Percentiles rank a stretch among this genome's conserved stretches.
These are phyloP conservation scores for Puccinia polysora DNA, from an alignment of 1,284 basidiomycete genomes.

Conservation along the genomic window DNA sequence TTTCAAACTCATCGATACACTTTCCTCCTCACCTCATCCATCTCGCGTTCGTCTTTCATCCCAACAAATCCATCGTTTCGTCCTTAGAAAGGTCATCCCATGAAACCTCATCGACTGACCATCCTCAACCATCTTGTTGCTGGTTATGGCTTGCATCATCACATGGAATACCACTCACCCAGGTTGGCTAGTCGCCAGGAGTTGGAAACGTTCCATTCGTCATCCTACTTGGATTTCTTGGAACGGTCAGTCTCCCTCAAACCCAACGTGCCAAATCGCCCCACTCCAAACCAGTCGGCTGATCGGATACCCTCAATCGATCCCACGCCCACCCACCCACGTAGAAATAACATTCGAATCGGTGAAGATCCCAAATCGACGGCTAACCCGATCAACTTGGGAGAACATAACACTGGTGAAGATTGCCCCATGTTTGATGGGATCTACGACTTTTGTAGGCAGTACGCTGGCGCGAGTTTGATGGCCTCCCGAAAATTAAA, in stretches of 20 bases:
- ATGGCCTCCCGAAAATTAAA: constrained; percentile 81
- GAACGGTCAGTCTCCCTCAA: constrained; percentile 62
- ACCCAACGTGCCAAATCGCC: no score
- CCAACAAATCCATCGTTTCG: constrained; percentile 23
- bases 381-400: constrained; percentile 2
- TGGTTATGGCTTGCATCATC: constrained; percentile 91
- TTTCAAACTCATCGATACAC: no score
- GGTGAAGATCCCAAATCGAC: constrained; percentile 55
- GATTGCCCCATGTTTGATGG: constrained; percentile 91
- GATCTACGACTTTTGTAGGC: constrained; percentile 83
- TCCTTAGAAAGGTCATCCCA: constrained; percentile 83
- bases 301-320: constrained; percentile 71
- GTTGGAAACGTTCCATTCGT: constrained; percentile 82
- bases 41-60: background rate
- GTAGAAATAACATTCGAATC: constrained; percentile 42
- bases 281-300: no score
- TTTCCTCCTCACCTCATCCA: no score
- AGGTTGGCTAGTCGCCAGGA: constrained; percentile 82
- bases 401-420: constrained; percentile 69
- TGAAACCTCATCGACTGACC: constrained; percentile 93
- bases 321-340: constrained; percentile 60
- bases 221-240: constrained; percentile 90
- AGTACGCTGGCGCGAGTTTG: constrained; percentile 85
- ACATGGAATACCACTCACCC: constrained; percentile 90
- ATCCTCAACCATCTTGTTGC: constrained; percentile 92